Evolutionary conservation across 2,329 filamentous ascomycete genomes (phyloP).

Genomic region (Hypoxylon sp.): DNA sequence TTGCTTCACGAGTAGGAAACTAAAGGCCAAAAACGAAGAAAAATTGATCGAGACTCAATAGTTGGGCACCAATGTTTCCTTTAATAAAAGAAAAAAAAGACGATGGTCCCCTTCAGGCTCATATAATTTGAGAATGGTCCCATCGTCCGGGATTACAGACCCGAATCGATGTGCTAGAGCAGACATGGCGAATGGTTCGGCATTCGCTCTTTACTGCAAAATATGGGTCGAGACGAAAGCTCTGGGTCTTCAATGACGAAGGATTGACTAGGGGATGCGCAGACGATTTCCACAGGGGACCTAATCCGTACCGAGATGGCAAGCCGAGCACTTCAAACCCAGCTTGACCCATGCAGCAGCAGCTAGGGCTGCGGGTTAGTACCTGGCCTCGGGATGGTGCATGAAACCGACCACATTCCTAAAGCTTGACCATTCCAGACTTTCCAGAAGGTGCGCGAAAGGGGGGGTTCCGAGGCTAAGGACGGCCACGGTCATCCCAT

Average conservation of each 20-base stretch:
- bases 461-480: slow-evolving; percentile 12
- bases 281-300: slow-evolving; percentile 18
- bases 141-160: slow-evolving; percentile 23
- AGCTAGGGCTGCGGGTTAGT: slow-evolving; percentile 1
- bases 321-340: slow-evolving; percentile 7
- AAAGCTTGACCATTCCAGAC: slow-evolving; percentile 27
- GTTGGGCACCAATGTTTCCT: slow-evolving; percentile 14
- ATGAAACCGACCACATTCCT: slow-evolving; percentile 24
- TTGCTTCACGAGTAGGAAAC: slow-evolving; percentile 12
- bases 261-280: slow-evolving; percentile 17
- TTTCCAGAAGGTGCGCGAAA: slow-evolving; percentile 32
- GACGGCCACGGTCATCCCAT: slow-evolving; percentile 7
- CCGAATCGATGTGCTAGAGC: slow-evolving; percentile 15
- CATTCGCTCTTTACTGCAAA: slow-evolving; percentile 30
- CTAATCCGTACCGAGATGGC: slow-evolving; percentile 20
- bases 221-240: slow-evolving; percentile 22
- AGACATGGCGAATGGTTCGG: slow-evolving; percentile 27
- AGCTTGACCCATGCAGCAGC: not conserved
- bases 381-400: slow-evolving; percentile 19
- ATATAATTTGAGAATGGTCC: slow-evolving; percentile 12
- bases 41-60: slow-evolving; percentile 3
- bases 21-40: slow-evolving; percentile 12
- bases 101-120: slow-evolving; percentile 3
- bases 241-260: slow-evolving; percentile 29
- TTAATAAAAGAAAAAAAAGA: slow-evolving; percentile 30